These are phyloP conservation scores for Cercospora sp. DNA, from an alignment of 2,329 filamentous ascomycete genomes.

Conservation along the genomic window DNA sequence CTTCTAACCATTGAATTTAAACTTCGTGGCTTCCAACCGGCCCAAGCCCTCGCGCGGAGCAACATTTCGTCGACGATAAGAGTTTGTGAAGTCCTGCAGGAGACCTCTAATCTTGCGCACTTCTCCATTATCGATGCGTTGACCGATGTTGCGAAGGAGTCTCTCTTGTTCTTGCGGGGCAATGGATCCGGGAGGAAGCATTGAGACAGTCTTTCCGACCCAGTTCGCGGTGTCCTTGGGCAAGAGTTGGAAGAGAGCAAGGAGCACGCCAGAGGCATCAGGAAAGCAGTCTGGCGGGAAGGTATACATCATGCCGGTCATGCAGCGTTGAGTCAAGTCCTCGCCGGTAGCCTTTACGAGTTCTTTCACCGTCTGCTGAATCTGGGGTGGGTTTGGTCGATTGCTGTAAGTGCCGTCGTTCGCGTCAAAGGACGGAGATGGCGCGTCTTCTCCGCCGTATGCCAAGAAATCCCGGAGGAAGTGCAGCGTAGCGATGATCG, in stretches of 20 bases:
- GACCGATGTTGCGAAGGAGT: constrained; percentile 76
- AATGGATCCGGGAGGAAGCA: constrained; percentile 81
- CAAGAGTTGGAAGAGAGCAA: constrained; percentile 83
- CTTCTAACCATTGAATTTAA: constrained; percentile 62
- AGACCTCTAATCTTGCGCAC: constrained; percentile 79
- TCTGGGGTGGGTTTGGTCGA: constrained; percentile 63
- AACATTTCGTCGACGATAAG: constrained; percentile 88
- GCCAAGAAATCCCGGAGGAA: constrained; percentile 89
- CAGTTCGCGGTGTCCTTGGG: constrained; percentile 77
- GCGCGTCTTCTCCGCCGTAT: constrained; percentile 74
- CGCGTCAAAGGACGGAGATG: constrained; percentile 61
- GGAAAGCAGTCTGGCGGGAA: constrained; percentile 95
- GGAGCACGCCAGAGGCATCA: constrained; percentile 88
- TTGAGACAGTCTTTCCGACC: constrained; percentile 78
- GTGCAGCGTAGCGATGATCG: constrained; percentile 85
- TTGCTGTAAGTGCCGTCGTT: constrained; percentile 45
- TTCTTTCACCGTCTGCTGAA: constrained; percentile 71
- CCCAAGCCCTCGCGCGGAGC: constrained; percentile 92
- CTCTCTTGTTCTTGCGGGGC: constrained; percentile 77
- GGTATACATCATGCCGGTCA: constrained; percentile 99
- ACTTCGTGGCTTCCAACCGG: constrained; percentile 79
- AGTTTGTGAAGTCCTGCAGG: constrained; percentile 95
- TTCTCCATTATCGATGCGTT: constrained; percentile 66
- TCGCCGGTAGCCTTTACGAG: constrained; percentile 69
- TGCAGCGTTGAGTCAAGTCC: constrained; percentile 77